Percentiles rank a stretch among this genome's conserved stretches.
phyloP scores from a whole-genome alignment of 2,329 filamentous ascomycete species.

The Colletotrichum sp. region DNA sequence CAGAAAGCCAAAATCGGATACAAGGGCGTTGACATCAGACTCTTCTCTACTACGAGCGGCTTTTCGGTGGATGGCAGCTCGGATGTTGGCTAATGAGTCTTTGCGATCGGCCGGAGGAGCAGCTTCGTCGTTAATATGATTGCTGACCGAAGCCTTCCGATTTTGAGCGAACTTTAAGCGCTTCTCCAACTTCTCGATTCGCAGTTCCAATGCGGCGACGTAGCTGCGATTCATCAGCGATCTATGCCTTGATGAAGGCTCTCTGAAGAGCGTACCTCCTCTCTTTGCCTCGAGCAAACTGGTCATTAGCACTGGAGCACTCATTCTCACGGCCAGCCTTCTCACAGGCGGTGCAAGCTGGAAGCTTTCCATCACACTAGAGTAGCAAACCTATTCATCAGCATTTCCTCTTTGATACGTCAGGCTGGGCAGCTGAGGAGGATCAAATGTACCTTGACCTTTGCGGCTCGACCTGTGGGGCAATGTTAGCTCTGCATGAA shows the following conservation, averaged over 20 bases:
- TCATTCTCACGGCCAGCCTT: conserved; percentile 85
- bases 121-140: conserved; percentile 63
- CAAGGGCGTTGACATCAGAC: conserved; percentile 86
- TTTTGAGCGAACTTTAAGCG: conserved; percentile 73
- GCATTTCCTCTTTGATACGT: not conserved
- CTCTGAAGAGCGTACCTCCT: conserved; percentile 64
- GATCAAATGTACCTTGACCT: conserved; percentile 73
- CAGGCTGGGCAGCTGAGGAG: not conserved
- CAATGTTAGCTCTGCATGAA: conserved; percentile 16
- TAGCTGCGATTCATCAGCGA: conserved; percentile 60
- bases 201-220: conserved; percentile 91
- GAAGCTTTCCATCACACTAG: conserved; percentile 92
- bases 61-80: conserved; percentile 68
- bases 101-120: conserved; percentile 50
- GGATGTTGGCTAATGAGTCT: conserved; percentile 66
- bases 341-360: conserved; percentile 94
- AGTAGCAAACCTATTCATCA: not conserved
- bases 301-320: conserved; percentile 93
- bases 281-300: conserved; percentile 95
- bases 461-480: conserved; percentile 74
- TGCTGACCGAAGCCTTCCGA: conserved; percentile 72
- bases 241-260: conserved; percentile 15
- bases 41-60: conserved; percentile 73
- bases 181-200: conserved; percentile 86
- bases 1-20: conserved; percentile 93